Conservation (phyloP, 768 basidiomycete species). For the Coprinopsis strossmayeri region DNA sequence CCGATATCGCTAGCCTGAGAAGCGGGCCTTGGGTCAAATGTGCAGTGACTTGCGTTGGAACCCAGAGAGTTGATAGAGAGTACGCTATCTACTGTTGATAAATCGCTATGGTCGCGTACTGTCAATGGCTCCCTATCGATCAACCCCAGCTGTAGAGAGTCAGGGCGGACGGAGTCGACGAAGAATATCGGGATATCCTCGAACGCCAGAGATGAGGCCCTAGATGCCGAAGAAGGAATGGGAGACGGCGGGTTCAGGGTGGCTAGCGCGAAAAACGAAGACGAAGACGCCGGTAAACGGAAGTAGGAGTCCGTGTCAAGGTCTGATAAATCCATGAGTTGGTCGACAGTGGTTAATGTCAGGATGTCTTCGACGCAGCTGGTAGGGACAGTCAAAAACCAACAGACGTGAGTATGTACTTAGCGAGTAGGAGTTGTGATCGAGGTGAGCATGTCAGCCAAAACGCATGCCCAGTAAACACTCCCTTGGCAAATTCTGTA, state of each 20-base stretch:
- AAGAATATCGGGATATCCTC: conserved; percentile 8
- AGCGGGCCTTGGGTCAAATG: conserved; percentile 4
- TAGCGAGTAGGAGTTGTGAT: too few species aligned
- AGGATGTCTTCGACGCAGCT: too few species aligned
- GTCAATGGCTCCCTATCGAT: not conserved
- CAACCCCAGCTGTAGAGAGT: conserved; percentile 2
- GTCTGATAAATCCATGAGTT: not conserved
- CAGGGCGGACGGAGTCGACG: conserved; percentile 8
- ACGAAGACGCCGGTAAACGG: conserved; percentile 5
- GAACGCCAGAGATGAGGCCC: conserved; percentile 7
- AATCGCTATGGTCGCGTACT: too few species aligned
- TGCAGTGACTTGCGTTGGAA: conserved; percentile 1
- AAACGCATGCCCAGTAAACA: too few species aligned
- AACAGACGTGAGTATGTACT: too few species aligned
- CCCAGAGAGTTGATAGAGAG: not conserved
- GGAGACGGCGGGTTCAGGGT: conserved; percentile 6
- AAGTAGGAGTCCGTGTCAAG: not conserved
- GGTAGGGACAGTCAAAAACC: too few species aligned
- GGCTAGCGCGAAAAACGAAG: conserved; percentile 6
- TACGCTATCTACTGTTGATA: too few species aligned
- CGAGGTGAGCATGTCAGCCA: too few species aligned
- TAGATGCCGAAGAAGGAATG: conserved; percentile 4
- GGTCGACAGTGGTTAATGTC: not conserved
- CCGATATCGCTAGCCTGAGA: not conserved
- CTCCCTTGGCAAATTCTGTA: too few species aligned